Conservation (phyloP, 345 rosid species). For the Salix viminalis region DNA sequence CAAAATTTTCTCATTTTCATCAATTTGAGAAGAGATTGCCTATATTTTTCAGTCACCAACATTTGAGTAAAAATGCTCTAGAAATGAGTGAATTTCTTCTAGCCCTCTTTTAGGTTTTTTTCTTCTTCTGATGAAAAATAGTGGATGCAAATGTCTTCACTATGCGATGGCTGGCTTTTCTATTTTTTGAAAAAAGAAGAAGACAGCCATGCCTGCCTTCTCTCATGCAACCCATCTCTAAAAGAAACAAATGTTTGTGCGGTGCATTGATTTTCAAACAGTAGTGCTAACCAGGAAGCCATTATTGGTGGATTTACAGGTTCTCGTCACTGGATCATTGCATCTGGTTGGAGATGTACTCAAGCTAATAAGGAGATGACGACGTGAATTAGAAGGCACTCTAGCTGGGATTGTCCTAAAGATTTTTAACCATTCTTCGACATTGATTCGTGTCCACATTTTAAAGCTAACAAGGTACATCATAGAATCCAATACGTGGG, state of each 20-base stretch:
- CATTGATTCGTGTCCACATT: neutral
- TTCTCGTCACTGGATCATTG: slow-evolving; percentile 77
- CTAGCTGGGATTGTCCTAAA: neutral
- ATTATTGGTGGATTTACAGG: slow-evolving; percentile 36
- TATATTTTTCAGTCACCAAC: neutral
- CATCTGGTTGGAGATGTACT: slow-evolving; percentile 84
- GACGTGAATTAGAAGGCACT: slow-evolving; percentile 7
- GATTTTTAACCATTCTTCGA: neutral
- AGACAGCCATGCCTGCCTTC: neutral
- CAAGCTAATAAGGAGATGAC: slow-evolving; percentile 53
- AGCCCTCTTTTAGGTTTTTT: neutral
- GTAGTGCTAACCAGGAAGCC: neutral
- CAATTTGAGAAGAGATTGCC: neutral
- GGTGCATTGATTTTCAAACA: neutral
- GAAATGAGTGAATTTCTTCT: neutral
- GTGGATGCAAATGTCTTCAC: neutral
- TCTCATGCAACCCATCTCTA: neutral
- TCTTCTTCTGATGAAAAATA: too few species aligned
- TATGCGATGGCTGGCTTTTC: neutral
- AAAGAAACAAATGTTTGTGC: neutral
- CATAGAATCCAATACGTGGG: neutral
- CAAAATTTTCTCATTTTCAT: neutral
- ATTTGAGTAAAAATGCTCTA: neutral
- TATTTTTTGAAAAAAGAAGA: neutral
- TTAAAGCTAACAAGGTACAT: neutral